These are phyloP conservation scores for Draba incana DNA, from an alignment of 345 rosid species.

Conservation along the genomic window DNA sequence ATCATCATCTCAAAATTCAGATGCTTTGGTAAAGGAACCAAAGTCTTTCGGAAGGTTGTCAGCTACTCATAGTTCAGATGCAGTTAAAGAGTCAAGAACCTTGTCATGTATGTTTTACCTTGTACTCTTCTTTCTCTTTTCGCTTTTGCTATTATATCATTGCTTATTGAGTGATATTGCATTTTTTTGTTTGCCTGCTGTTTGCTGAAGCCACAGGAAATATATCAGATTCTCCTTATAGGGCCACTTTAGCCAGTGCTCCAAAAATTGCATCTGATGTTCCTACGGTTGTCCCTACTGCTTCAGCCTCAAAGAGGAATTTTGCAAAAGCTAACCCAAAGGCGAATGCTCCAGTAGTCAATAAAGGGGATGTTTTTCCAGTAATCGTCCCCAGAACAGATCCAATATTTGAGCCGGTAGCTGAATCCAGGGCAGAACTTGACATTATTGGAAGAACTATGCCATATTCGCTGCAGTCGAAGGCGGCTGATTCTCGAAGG, in stretches of 20 bases:
- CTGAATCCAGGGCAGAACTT: conserved; percentile 75
- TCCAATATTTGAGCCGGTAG: conserved; percentile 55
- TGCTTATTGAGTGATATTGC: conserved; percentile 24
- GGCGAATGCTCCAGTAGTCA: conserved; percentile 52
- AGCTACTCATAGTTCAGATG: conserved; percentile 72
- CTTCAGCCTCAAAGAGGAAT: conserved; percentile 60
- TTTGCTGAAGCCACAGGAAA: conserved; percentile 78
- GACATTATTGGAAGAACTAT: conserved; percentile 88
- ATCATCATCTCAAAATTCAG: conserved; percentile 56
- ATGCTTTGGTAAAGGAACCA: conserved; percentile 67
- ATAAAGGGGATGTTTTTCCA: conserved; percentile 62
- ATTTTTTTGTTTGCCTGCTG: conserved; percentile 47
- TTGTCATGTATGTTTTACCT: conserved; percentile 55
- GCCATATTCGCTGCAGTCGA: conserved; percentile 97
- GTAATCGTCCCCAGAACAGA: conserved; percentile 82
- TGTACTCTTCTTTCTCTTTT: conserved; percentile 40
- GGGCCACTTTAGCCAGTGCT: conserved; percentile 53
- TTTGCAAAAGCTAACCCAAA: conserved; percentile 51
- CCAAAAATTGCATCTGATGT: conserved; percentile 48
- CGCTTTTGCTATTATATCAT: not conserved
- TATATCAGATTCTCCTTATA: conserved; percentile 76
- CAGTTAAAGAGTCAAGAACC: conserved; percentile 62
- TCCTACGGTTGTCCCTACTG: conserved; percentile 49
- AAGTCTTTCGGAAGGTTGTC: conserved; percentile 74
- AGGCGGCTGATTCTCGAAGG: conserved; percentile 64